phyloP scores from a whole-genome alignment of 768 basidiomycete genomes.

The Symmetrospora coprosmae region DNA sequence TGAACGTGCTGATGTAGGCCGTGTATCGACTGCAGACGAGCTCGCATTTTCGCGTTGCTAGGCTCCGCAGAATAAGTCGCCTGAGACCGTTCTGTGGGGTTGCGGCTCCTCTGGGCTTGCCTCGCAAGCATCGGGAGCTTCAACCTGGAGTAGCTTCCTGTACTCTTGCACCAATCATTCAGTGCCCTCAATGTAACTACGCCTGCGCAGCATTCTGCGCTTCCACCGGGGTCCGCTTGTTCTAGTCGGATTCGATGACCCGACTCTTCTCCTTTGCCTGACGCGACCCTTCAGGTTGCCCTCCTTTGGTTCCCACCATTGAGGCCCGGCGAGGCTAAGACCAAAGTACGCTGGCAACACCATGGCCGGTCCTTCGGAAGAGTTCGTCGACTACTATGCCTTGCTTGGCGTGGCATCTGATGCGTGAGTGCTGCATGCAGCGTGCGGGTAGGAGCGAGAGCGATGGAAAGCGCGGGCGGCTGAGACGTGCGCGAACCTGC shows the following conservation, averaged over 20 bases:
- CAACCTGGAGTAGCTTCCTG: too few species aligned
- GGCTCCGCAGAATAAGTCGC: too few species aligned
- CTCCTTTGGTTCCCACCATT: background rate
- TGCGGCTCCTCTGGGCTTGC: too few species aligned
- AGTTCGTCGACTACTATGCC: constrained; percentile 29
- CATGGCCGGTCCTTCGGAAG: background rate
- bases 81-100: too few species aligned
- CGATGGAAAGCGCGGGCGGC: background rate
- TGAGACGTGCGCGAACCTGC: background rate
- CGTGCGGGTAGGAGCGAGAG: background rate
- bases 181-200: too few species aligned
- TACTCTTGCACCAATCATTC: too few species aligned
- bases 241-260: background rate
- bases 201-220: too few species aligned
- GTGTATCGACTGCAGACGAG: too few species aligned
- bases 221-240: too few species aligned
- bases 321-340: background rate
- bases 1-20: too few species aligned
- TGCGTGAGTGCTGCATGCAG: constrained; percentile 18
- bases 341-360: background rate
- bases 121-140: too few species aligned
- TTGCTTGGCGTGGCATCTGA: constrained; percentile 25
- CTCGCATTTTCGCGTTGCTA: too few species aligned
- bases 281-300: background rate
- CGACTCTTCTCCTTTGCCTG: background rate